Evolutionary conservation across 2,329 filamentous ascomycete genomes (phyloP), one percentile per base, ranked within the genome.

Genomic region (Lasiodiplodia theobromae): DNA sequence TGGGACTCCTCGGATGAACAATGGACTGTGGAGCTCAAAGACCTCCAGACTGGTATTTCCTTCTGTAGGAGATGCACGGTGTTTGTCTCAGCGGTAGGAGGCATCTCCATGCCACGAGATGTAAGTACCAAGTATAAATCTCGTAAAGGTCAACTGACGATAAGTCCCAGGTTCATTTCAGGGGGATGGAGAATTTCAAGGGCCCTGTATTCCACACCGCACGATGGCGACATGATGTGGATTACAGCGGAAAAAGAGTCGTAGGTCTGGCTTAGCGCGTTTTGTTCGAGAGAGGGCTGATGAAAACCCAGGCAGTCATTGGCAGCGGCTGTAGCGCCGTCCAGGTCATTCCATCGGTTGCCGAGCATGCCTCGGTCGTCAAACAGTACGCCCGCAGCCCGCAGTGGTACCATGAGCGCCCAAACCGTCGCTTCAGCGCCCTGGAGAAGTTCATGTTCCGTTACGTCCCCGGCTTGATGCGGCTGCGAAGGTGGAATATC

Each of bases 371-470:
- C 31, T 11, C 53, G 10, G 70, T 23, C 7, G 71, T 78, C 14
- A 75, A 74, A 49, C 76, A 77, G 65, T 76, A 74, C 51, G 70
- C 71, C 12, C 62, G 76, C 21, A 73, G 71, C 40, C 67, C 72
- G 0, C 77, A 79, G 66, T 79, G 77, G 77, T 77, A 77, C 67
- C 74, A 78, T 64, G 77, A 75, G 67, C 70, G 77, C 10, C 77
- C 75, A n/a, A 79, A 79, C 67, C 72, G 71, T 2, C 18, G 69
- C 18, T 78, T 76, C 68, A 74, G 73, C 1, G 54, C 54, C 3
- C 70, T 76, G 38, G 73, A 78, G 62, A 79, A 75, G 51, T 76
- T 71, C 66, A 71, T 70, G 31, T 76, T 78, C 69, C 69, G 71
- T 37, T 73, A 76, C 12, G 7, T 85, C 14, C 84, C 84, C 8